Percentiles rank a stretch among this genome's conserved stretches.
These are phyloP conservation scores for Capsicum chinense DNA, from an alignment of 257 asterid genomes.

Conservation along the genomic window DNA sequence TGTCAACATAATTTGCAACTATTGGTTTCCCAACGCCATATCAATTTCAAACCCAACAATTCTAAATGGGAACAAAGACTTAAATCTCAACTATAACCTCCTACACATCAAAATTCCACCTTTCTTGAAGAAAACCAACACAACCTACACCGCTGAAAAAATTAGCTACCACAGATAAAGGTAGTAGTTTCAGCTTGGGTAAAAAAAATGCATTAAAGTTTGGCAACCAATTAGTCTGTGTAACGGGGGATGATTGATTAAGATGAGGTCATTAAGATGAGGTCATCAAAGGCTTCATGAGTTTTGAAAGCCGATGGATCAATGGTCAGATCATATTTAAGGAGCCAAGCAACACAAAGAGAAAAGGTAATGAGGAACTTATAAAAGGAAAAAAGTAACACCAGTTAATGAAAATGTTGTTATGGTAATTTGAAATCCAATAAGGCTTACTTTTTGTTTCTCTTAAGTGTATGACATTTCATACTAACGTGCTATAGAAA, in stretches of 20 bases:
- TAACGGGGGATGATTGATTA: not conserved
- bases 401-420: not conserved
- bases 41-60: no score
- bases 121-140: no score
- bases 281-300: not conserved
- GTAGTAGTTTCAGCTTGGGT: not conserved
- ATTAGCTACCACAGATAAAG: not conserved
- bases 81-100: no score
- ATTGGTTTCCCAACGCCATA: no score
- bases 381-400: not conserved
- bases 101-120: no score
- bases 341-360: not conserved
- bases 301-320: not conserved
- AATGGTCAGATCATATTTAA: not conserved
- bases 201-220: not conserved
- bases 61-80: no score
- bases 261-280: not conserved
- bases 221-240: not conserved
- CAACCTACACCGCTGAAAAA: no score
- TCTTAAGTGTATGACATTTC: not conserved
- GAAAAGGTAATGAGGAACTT: conserved; percentile 2
- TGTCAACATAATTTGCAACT: no score
- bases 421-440: not conserved
- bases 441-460: not conserved
- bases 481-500: not conserved